Base-by-base conservation (phyloP, 2,329 filamentous ascomycete genomes). In the Magnaporthales sp. region DNA sequence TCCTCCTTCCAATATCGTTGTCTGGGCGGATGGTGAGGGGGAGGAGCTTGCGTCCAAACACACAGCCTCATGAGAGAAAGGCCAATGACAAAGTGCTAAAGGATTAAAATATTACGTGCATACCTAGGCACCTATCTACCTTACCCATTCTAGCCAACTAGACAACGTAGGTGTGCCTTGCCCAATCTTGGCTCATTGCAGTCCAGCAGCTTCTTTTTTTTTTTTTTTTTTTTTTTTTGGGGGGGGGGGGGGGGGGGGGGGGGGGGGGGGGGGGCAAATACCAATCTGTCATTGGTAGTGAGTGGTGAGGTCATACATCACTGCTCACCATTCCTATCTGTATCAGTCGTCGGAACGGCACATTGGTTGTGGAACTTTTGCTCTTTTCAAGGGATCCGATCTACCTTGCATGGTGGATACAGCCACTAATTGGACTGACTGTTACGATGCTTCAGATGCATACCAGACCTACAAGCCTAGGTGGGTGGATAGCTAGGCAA, bases 21-120 rank as follows among this genome's bases (percentile, higher is more conserved):
- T 83, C 8, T 83, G 80, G 81, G 75, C 80, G 0, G 80, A 83
- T 68, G 77, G 77, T 6, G 70, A 60, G 15, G 56, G 56, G 26
- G 56, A 60, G 1, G 56, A 29, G n/a, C n/a, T 24, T 24, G 19
- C 26, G 24, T 27, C 24, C 10, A 26, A 6, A 24, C 56, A 29
- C 15, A 22, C 54, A 26, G 22, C 54, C 22, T 58, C 54, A 2
- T 60, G 56, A 60, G 11, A 24, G 24, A 60, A 27, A 13, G 26
- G 5, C n/a, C 13, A 60, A 27, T 24, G 56, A 19, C 26, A 15
- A 24, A 2, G 51, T 11, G 19, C 2, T 8, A n/a, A 22, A 58
- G 11, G 54, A n/a, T 58, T 26, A 22, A 22, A 9, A 26, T 22
- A 26, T 26, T 26, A 58, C n/a, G n/a, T 24, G 54, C 54, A 58